phyloP scores from a whole-genome alignment of 2,329 filamentous ascomycete genomes.

The Aotearoamyces nothofagi region DNA sequence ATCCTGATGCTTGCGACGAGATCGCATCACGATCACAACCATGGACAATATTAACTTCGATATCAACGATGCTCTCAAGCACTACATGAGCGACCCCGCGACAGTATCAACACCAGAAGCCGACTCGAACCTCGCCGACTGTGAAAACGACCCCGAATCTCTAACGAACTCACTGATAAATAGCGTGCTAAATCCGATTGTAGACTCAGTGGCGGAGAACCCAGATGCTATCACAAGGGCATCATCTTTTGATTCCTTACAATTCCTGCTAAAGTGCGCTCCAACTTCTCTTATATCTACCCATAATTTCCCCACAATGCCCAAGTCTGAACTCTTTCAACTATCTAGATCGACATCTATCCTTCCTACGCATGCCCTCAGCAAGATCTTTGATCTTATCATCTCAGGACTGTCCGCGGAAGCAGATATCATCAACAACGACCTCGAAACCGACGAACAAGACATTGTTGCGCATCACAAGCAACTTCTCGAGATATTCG shows the following conservation, averaged over 20 bases:
- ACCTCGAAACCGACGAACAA: slow-evolving; percentile 84
- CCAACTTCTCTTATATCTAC: slow-evolving; percentile 31
- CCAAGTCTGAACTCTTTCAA: slow-evolving; percentile 47
- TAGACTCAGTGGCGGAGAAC: slow-evolving; percentile 83
- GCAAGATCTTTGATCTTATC: slow-evolving; percentile 84
- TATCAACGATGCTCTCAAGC: slow-evolving; percentile 90
- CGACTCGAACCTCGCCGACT: slow-evolving; percentile 68
- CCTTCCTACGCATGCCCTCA: slow-evolving; percentile 68
- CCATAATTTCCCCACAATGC: slow-evolving; percentile 22
- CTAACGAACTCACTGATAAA: slow-evolving; percentile 70
- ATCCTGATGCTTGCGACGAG: slow-evolving; percentile 6
- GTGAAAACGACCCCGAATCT: slow-evolving; percentile 80
- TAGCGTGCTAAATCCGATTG: slow-evolving; percentile 74
- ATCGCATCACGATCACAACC: slow-evolving; percentile 15
- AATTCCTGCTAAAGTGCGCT: slow-evolving; percentile 92
- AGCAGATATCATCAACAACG: slow-evolving; percentile 70
- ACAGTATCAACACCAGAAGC: slow-evolving; percentile 77
- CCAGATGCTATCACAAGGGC: slow-evolving; percentile 74
- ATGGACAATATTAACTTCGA: slow-evolving; percentile 79
- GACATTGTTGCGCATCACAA: slow-evolving; percentile 79
- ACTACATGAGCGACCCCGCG: slow-evolving; percentile 87
- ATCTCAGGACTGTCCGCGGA: slow-evolving; percentile 76
- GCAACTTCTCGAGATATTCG: slow-evolving; percentile 82
- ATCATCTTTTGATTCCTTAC: slow-evolving; percentile 77
- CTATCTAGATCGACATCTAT: slow-evolving; percentile 64